phyloP scores from a whole-genome alignment of 805 yeast genomes.

The Pichia exigua region DNA sequence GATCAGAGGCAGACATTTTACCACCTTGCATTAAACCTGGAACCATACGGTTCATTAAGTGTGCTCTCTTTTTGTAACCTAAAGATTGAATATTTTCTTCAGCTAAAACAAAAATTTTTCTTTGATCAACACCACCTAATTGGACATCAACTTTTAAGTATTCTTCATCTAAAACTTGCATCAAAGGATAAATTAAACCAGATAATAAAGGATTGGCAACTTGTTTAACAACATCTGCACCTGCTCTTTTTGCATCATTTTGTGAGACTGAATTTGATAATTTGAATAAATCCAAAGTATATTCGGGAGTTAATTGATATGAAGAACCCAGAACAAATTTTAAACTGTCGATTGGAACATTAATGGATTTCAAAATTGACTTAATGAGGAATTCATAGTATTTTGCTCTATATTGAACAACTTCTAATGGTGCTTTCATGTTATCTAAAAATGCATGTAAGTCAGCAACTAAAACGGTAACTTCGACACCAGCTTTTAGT shows the following conservation, averaged over 20 bases:
- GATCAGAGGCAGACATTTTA: conserved; percentile 98
- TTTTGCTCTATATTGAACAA: conserved; percentile 79
- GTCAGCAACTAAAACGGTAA: conserved; percentile 86
- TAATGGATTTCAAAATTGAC: conserved; percentile 75
- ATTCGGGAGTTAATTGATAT: conserved; percentile 73
- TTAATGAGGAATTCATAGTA: conserved; percentile 82
- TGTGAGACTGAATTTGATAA: conserved; percentile 80
- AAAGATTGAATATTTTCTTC: conserved; percentile 83
- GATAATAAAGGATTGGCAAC: conserved; percentile 88
- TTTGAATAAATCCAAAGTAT: conserved; percentile 84
- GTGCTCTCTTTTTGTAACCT: conserved; percentile 97
- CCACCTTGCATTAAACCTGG: conserved; percentile 97
- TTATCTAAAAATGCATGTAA: conserved; percentile 95
- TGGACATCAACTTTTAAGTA: conserved; percentile 84
- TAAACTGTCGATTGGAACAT: conserved; percentile 87
- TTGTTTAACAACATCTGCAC: conserved; percentile 98
- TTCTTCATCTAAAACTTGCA: conserved; percentile 98
- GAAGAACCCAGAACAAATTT: conserved; percentile 80
- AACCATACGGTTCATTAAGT: conserved; percentile 97
- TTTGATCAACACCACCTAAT: conserved; percentile 98
- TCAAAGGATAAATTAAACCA: conserved; percentile 93
- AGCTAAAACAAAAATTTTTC: conserved; percentile 94
- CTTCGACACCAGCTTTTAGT: conserved; percentile 92
- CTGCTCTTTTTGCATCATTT: conserved; percentile 97
- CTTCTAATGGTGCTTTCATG: conserved; percentile 96